Base-by-base conservation (phyloP, 176 grass and related monocot species). In the Puya raimondii region DNA sequence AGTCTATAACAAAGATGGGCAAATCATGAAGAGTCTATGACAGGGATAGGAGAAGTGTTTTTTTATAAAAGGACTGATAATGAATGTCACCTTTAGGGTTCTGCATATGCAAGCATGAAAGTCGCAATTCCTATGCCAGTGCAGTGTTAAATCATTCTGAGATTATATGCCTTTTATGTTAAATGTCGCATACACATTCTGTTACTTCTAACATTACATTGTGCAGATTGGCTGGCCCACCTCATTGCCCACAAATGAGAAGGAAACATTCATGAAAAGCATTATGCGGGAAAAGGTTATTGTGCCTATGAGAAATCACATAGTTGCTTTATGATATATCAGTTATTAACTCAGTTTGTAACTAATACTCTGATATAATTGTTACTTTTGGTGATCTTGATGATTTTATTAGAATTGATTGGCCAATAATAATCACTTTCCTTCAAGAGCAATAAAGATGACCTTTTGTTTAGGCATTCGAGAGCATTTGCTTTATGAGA, bases 211-310 rank as follows among this genome's bases (percentile, higher is more conserved):
- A 48, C 51, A 15, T 11, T 66, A 52, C 20, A 29, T 29, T 59
- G 63, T 67, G 69, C 77, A 97, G 93, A 87, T 97, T 85, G 93
- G 93, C 58, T 97, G 93, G 93, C 93, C 93, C 81, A 79, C 93
- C 27, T 97, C 89, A 59, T 78, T 97, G 68, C 93, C 93, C 49
- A 97, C 93, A 74, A 87, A 76, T 29, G 93, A 97, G 84, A 97
- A 97, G 83, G 86, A 86, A 68, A 73, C 85, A 80, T 97, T 97
- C 70, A 71, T 83, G 64, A 96, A 89, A 92, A 85, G 81, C 56
- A 81, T 92, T 79, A 50, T 96, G 23, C 73, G 51, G 50, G 86
- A 96, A 76, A 96, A 97, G 93, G 93, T 92, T 78, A 27, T 49
- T 52, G 42, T 21, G 51, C 56, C 64, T 1, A 50, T 50, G 54